These are phyloP conservation scores for Coemansia sp. DNA, from an alignment of 192 early-diverging fungal species.

Conservation along the genomic window DNA sequence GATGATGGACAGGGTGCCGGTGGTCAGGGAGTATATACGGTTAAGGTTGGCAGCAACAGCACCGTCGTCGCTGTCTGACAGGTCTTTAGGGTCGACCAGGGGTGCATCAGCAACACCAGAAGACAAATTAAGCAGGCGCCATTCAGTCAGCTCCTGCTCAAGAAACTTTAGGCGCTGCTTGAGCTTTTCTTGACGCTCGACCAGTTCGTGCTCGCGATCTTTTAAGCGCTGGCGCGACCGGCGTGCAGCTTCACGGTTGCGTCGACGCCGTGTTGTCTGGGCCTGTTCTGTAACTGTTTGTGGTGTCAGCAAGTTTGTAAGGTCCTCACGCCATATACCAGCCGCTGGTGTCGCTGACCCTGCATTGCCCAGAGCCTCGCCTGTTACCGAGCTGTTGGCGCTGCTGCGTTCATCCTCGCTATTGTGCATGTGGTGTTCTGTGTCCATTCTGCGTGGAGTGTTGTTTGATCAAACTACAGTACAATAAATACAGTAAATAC, in stretches of 20 bases:
- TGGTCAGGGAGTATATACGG: conserved; percentile 27
- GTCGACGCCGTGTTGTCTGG: conserved; percentile 37
- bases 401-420: not conserved
- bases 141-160: conserved; percentile 37
- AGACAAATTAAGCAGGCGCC: conserved; percentile 34
- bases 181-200: conserved; percentile 27
- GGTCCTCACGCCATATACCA: conserved; percentile 28
- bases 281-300: conserved; percentile 35
- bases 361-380: not conserved
- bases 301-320: conserved; percentile 38
- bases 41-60: conserved; percentile 40
- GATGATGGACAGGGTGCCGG: conserved; percentile 32
- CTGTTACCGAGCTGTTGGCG: not conserved
- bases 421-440: not conserved
- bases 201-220: conserved; percentile 36
- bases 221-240: conserved; percentile 42
- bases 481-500: too few species aligned
- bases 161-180: conserved; percentile 17
- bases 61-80: conserved; percentile 8
- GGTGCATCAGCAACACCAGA: not conserved
- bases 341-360: not conserved
- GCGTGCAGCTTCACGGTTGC: conserved; percentile 48
- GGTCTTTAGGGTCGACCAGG: conserved; percentile 24
- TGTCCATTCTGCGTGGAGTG: not conserved
- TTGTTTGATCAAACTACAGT: too few species aligned